Evolutionary conservation across 2,329 filamentous ascomycete species (phyloP).

Genomic region (Paracoccidioides brasiliensis): DNA sequence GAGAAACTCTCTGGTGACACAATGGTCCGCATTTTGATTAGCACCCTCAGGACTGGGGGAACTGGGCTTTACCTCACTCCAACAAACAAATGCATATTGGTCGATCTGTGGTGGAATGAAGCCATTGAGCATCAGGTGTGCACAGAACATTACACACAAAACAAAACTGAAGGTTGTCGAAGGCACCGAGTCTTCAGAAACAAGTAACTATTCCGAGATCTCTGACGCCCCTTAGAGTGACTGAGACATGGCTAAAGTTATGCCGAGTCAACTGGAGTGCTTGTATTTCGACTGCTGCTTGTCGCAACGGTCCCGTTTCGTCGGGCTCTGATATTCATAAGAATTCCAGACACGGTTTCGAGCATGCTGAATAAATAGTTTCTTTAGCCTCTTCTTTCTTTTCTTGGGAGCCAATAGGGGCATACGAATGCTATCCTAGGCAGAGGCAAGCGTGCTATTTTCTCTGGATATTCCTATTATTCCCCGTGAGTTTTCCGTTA

Average conservation of each 20-base stretch:
- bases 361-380: neutral
- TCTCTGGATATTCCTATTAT: neutral
- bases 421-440: no score
- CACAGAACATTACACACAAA: neutral
- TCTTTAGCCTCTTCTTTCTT: neutral
- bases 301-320: neutral
- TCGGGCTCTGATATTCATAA: neutral
- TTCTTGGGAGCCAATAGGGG: neutral
- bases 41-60: conserved; percentile 45
- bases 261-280: neutral
- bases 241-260: neutral
- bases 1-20: conserved; percentile 32
- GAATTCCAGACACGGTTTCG: neutral
- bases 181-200: no score
- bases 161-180: no score
- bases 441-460: no score
- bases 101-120: conserved; percentile 51
- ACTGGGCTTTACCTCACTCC: conserved; percentile 47
- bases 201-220: neutral
- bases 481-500: neutral
- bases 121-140: conserved; percentile 47
- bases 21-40: conserved; percentile 37
- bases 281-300: neutral
- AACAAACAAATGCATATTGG: conserved; percentile 44
- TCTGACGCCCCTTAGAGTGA: no score